Evolutionary conservation across 75 land plant species (phyloP).

Genomic region (Cupressus sempervirens): DNA sequence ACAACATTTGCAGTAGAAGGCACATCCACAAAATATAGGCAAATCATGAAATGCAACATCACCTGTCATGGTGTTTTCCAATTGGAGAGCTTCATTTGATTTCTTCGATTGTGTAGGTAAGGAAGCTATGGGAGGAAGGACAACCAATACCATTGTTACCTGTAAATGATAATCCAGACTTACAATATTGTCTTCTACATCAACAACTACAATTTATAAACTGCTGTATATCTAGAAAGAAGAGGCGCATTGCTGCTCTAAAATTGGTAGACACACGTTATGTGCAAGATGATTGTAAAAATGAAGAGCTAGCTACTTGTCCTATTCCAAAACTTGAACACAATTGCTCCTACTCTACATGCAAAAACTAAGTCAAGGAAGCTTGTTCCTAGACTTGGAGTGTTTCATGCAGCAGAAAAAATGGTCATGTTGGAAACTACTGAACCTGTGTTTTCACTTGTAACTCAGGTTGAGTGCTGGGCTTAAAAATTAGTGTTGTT

Average conservation of each 20-base stretch:
- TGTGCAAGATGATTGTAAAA: slow-evolving; percentile 17
- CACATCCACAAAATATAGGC: background rate
- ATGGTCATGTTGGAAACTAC: slow-evolving; percentile 86
- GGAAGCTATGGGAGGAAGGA: slow-evolving; percentile 71
- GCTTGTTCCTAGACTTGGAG: slow-evolving; percentile 70
- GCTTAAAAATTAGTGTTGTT: background rate
- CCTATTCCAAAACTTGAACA: slow-evolving; percentile 7
- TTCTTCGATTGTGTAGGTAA: slow-evolving; percentile 51
- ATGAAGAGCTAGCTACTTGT: slow-evolving; percentile 11
- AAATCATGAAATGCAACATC: too few relatives aligned
- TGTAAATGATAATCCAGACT: slow-evolving; percentile 70
- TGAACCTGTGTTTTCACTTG: slow-evolving; percentile 79
- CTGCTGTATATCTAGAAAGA: slow-evolving; percentile 87
- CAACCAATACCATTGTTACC: slow-evolving; percentile 77
- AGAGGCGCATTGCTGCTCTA: slow-evolving; percentile 45
- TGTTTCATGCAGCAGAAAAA: slow-evolving; percentile 51
- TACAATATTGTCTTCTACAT: slow-evolving; percentile 76
- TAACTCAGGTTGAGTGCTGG: slow-evolving; percentile 63
- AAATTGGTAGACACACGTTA: slow-evolving; percentile 43
- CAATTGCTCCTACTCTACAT: slow-evolving; percentile 31
- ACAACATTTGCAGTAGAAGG: background rate
- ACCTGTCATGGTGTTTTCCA: too few relatives aligned
- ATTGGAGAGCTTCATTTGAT: background rate
- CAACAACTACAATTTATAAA: slow-evolving; percentile 89
- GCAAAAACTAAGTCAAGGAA: slow-evolving; percentile 55